phyloP scores from a whole-genome alignment of 176 grass and related monocot species.

The Ensete glaucum region DNA sequence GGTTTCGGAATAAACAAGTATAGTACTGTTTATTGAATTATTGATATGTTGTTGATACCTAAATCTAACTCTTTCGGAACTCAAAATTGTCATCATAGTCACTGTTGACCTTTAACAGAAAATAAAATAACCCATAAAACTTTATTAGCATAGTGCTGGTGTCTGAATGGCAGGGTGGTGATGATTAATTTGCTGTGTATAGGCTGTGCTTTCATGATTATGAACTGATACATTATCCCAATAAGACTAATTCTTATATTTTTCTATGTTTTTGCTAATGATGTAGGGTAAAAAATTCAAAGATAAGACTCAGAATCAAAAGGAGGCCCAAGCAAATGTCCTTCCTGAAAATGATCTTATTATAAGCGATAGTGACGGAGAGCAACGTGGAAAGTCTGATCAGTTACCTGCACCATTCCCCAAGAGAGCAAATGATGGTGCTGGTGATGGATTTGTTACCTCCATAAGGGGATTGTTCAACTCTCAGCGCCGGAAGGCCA shows the following conservation, averaged over 20 bases:
- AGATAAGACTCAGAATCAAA: constrained; percentile 64
- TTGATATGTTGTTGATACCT: background rate
- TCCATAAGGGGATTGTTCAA: constrained; percentile 90
- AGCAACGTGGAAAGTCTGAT: constrained; percentile 47
- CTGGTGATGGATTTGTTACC: constrained; percentile 88
- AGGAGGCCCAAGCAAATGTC: constrained; percentile 38
- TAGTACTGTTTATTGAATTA: background rate
- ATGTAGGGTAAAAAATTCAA: constrained; percentile 93
- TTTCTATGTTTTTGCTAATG: constrained; percentile 12
- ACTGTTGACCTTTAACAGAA: background rate
- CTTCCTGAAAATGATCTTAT: constrained; percentile 42
- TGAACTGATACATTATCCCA: background rate
- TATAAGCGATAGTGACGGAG: constrained; percentile 76
- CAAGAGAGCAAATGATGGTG: constrained; percentile 65
- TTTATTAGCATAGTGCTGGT: background rate
- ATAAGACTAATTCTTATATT: background rate
- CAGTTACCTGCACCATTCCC: constrained; percentile 54
- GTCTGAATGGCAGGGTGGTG: background rate
- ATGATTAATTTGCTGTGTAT: too few relatives aligned
- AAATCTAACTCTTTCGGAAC: background rate
- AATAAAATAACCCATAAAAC: background rate
- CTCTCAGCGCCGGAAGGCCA: constrained; percentile 74
- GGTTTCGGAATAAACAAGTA: background rate
- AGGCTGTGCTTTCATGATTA: background rate
- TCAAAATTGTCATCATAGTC: background rate